phyloP scores from a whole-genome alignment of 352 stramenopile genomes.

The Pythium rhizo-oryzae region DNA sequence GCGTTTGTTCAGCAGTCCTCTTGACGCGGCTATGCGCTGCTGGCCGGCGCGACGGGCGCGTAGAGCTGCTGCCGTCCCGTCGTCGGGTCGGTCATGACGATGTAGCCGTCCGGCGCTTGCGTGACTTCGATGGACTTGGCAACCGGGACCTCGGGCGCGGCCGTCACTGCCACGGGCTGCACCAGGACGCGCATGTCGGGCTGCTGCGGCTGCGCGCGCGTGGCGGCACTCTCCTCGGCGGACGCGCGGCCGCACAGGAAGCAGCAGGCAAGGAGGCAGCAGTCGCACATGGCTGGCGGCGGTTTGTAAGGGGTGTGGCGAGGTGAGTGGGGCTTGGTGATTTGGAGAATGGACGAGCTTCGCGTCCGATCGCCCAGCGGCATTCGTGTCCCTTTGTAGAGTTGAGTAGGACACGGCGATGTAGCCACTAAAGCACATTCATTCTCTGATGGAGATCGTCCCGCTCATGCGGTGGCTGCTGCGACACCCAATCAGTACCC shows the following conservation, averaged over 20 bases:
- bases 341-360: no score
- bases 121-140: neutral
- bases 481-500: no score
- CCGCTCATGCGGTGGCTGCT: no score
- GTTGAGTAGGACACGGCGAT: no score
- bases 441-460: no score
- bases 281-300: conserved; percentile 4
- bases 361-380: no score
- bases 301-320: no score
- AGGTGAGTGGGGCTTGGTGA: neutral
- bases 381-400: no score
- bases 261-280: conserved; percentile 6
- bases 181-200: neutral
- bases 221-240: neutral
- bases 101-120: conserved; percentile 1
- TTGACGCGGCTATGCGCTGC: neutral
- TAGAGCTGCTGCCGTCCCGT: neutral
- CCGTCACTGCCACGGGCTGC: neutral
- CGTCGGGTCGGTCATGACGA: conserved; percentile 2
- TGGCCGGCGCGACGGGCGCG: neutral
- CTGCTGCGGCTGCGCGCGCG: neutral
- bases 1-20: no score
- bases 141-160: neutral
- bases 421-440: no score
- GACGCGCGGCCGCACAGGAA: conserved; percentile 9